phyloP scores from a whole-genome alignment of 371 early-diverging fungal genomes.

The Mucor irregularis region DNA sequence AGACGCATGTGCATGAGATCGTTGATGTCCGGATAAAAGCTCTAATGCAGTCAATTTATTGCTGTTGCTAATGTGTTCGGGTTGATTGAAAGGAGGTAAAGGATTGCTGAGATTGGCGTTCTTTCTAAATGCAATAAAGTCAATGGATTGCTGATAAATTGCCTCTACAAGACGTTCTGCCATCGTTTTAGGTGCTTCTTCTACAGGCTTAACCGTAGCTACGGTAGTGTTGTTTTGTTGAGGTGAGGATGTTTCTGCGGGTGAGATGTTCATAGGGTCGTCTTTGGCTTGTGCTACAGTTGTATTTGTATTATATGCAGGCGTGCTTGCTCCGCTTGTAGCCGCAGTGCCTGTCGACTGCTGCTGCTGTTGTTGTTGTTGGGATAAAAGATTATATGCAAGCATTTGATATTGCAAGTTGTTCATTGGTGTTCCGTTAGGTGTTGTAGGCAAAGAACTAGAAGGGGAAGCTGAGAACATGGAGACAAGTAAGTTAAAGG shows the following conservation, averaged over 20 bases:
- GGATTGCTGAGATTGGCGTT: neutral
- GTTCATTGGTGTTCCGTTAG: slow-evolving; percentile 3
- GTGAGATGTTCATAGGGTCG: too few relatives aligned
- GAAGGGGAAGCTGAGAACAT: slow-evolving; percentile 11
- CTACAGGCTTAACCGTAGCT: neutral
- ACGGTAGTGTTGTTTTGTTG: neutral
- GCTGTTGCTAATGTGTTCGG: neutral
- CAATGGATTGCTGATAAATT: slow-evolving; percentile 37
- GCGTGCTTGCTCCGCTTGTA: too few relatives aligned
- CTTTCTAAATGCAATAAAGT: slow-evolving; percentile 22
- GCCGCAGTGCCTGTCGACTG: too few relatives aligned
- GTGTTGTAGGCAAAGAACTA: slow-evolving; percentile 1
- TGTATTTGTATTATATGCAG: too few relatives aligned
- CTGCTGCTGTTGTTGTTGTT: too few relatives aligned
- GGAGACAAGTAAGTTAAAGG: neutral
- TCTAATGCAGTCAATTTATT: slow-evolving; percentile 19
- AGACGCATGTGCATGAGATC: slow-evolving; percentile 60
- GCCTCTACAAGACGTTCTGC: slow-evolving; percentile 43
- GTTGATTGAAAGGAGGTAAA: neutral
- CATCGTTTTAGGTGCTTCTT: slow-evolving; percentile 33
- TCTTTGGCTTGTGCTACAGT: too few relatives aligned
- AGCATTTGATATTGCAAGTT: slow-evolving; percentile 35
- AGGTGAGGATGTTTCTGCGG: neutral
- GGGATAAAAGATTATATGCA: slow-evolving; percentile 24
- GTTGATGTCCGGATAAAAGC: slow-evolving; percentile 37